Evolutionary conservation across 306 rosid genomes (phyloP), one percentile per base, ranked within the genome.

Genomic region (Abrus precatorius): DNA sequence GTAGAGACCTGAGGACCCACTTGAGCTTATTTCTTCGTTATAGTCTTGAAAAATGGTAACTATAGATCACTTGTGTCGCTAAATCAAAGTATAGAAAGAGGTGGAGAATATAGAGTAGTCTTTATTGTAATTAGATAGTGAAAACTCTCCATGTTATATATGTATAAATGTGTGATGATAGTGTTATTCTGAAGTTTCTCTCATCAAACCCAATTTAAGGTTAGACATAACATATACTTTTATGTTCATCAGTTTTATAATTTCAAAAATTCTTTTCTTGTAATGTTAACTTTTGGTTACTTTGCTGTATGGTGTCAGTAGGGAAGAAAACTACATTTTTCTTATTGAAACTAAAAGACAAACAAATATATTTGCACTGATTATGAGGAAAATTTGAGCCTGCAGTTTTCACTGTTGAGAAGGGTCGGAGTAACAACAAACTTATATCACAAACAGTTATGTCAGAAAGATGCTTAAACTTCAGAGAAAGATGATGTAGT

Each of bases 341-440:
- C 7, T 27, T 66, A 28, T 40, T 43, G 34, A 67, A 44, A 27
- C 54, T 67, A 64, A 60, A 11, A 43, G 1, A 60, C 32, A 33
- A 30, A 3, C n/a, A 57, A 10, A 74, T 1, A 44, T 28, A 29
- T 57, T 30, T 8, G n/a, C 60, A 9, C 33, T 28, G 40, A 61
- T 34, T 44, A 64, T 74, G 28, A 73, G 38, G 62, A 43, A 55
- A 38, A 69, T 75, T 38, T 38, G 45, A 82, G 76, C 49, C 72
- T 8, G 30, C 45, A 60, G 63, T 20, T 45, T 67, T 72, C 74
- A 57, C 32, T 32, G 38, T 9, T 68, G 40, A 78, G 34, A 54
- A 11, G 52, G 32, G 14, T 43, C 9, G 9, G 71, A 43, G 4
- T 49, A 5, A 74, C 12, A 68, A 4, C 4, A 52, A 9, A n/a